Base-by-base conservation (phyloP, 139 green algal genomes). In the Spirogloea muscicola region DNA sequence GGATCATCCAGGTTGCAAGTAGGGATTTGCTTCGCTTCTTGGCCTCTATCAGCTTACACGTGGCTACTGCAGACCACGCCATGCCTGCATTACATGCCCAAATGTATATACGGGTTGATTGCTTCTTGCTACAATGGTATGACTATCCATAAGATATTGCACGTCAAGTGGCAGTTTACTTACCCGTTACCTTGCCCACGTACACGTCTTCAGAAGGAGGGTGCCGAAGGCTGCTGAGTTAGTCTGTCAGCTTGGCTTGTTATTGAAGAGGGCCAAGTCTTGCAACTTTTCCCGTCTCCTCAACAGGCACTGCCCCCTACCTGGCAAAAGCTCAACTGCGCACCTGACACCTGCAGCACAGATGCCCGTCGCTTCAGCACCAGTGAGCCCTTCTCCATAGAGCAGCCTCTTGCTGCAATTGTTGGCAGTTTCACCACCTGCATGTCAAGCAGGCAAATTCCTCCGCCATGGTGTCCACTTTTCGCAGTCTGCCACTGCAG, bases 231-330 rank as follows among this genome's bases (percentile, higher is more conserved):
- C n/a, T n/a, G n/a, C n/a, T n/a, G n/a, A n/a, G n/a, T n/a, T n/a
- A n/a, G n/a, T n/a, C n/a, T n/a, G n/a, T n/a, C n/a, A n/a, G n/a
- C n/a, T n/a, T n/a, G n/a, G n/a, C n/a, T n/a, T n/a, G n/a, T n/a
- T n/a, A n/a, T n/a, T 57, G 18, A 4, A 29, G 16, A 18, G 62
- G 9, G 62, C 62, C 2, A 27, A 31, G 9, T 29, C 41, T 29
- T 71, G 62, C n/a, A 57, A 71, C 34, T 59, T 71, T 29, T 64
- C 62, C 1, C 62, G 5, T 7, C 62, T 71, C 29, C 62, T 71
- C 42, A 25, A 21, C 29, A 34, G 38, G 25, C 43, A 71, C 43
- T 71, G 62, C 62, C 62, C 62, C 13, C 62, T 71, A 27, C 62
- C 62, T 63, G 62, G n/a, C n/a, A n/a, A n/a, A n/a, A n/a, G n/a